Base-by-base conservation (phyloP, 495 filamentous ascomycete genomes). In the Aspergillus taichungensis region DNA sequence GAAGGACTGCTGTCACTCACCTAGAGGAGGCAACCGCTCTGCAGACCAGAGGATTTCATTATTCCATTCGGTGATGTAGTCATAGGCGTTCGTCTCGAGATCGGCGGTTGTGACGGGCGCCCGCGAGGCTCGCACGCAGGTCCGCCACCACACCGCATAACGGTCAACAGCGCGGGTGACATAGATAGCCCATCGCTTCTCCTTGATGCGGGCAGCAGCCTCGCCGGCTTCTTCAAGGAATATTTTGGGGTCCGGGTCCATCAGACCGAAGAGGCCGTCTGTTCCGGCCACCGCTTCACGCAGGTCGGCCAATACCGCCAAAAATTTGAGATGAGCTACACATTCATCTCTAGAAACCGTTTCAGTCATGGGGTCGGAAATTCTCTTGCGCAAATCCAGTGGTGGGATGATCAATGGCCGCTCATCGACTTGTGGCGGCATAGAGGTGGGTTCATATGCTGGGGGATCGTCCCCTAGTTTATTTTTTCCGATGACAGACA, bases 171-270 rank as follows among this genome's bases (percentile, higher is more conserved):
- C 88, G 38, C 80, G 73, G 11, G 82, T 75, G 13, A 88, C 72
- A 55, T 84, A 92, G 28, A 90, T 57, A 4, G 76, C 76, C 88
- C 88, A 94, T 57, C 86, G 70, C 66, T 90, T 89, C 65, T 94
- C 85, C 30, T 78, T 68, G 30, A 89, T 71, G 30, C 65, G 63
- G 32, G 74, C 75, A 41, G 46, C 43, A 27, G 51, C 42, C 59
- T 52, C 40, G 49, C 54, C 50, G 12, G 39, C 37, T 18, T 53
- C 40, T 0, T 42, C 40, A 3, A 24, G 12, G 30, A 60, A 56
- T 9, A 57, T 50, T 4, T 46, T 44, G 8, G 65, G 67, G 13
- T 54, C 64, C 1, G 66, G 54, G 47, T 86, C 78, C 45, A 64
- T 64, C 33, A 91, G 69, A 5, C 76, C 77, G 58, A 79, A 89